Percentiles rank a stretch among this genome's conserved stretches.
Conservation (phyloP, 306 rosid species). For the Gastrolobium villosum region DNA sequence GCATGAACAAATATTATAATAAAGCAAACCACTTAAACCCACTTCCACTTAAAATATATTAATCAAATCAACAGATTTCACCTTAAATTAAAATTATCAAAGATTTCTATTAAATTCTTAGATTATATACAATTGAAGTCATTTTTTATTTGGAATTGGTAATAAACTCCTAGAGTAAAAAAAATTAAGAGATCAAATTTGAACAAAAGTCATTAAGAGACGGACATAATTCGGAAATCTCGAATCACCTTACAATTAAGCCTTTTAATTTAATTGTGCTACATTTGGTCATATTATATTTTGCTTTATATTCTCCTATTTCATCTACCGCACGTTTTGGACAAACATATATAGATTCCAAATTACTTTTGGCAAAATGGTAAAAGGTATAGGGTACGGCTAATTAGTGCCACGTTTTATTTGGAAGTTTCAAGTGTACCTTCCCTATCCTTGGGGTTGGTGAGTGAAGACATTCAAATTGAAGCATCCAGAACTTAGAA, state of each 20-base stretch:
- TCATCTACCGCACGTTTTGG: neutral
- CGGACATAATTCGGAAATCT: neutral
- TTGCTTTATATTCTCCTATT: neutral
- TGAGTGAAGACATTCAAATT: constrained; percentile 14
- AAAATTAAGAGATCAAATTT: too few relatives aligned
- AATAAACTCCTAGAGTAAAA: too few relatives aligned
- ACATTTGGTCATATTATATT: neutral
- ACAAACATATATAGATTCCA: neutral
- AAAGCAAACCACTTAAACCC: too few relatives aligned
- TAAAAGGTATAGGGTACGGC: neutral
- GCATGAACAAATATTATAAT: too few relatives aligned
- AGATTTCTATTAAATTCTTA: too few relatives aligned
- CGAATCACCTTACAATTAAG: neutral
- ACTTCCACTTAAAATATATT: too few relatives aligned
- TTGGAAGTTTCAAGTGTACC: neutral
- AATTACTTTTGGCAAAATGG: neutral
- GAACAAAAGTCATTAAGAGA: neutral
- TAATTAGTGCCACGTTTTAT: neutral
- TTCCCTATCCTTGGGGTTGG: neutral
- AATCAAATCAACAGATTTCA: too few relatives aligned
- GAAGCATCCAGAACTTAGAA: neutral
- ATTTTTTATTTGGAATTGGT: too few relatives aligned
- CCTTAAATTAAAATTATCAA: too few relatives aligned
- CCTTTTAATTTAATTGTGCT: neutral
- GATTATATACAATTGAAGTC: too few relatives aligned